These are phyloP conservation scores for Tubosaeta sp. DNA, from an alignment of 768 basidiomycete genomes.

Conservation along the genomic window DNA sequence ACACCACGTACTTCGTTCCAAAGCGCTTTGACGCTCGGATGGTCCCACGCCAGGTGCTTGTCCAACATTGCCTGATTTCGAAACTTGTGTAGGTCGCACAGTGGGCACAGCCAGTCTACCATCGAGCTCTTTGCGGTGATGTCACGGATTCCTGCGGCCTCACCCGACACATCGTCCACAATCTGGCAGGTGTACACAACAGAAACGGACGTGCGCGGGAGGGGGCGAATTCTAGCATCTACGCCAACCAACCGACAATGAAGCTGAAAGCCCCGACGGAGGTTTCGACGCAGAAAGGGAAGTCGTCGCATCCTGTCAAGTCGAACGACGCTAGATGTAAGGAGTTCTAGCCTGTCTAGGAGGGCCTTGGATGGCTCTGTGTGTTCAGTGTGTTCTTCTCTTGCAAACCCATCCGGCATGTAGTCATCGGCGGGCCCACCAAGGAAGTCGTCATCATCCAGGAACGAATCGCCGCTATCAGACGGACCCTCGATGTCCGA, in stretches of 20 bases:
- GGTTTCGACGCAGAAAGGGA: conserved; percentile 54
- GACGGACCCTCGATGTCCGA: conserved; percentile 3
- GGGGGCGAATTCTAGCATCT: conserved; percentile 24
- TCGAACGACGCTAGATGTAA: conserved; percentile 30
- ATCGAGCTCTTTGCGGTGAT: conserved; percentile 23
- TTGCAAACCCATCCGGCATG: conserved; percentile 7
- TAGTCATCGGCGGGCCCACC: conserved; percentile 1
- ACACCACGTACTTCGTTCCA: conserved; percentile 36
- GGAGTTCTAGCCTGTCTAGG: conserved; percentile 31
- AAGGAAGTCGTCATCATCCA: conserved; percentile 2
- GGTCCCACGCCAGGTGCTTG: conserved; percentile 49
- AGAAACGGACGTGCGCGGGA: conserved; percentile 17
- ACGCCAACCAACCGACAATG: conserved; percentile 39
- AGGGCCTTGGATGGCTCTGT: conserved; percentile 33
- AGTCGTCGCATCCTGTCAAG: conserved; percentile 39
- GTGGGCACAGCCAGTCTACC: conserved; percentile 45
- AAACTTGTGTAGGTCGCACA: conserved; percentile 50
- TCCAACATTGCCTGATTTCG: conserved; percentile 39
- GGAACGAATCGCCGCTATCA: background rate
- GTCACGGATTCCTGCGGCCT: conserved; percentile 7
- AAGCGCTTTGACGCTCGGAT: conserved; percentile 33
- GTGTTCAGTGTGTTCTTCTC: conserved; percentile 8
- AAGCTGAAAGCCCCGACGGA: conserved; percentile 44
- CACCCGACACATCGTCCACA: conserved; percentile 3
- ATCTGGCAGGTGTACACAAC: conserved; percentile 21